phyloP scores from a whole-genome alignment of 257 asterid species.

The Ajuga chamaepitys region DNA sequence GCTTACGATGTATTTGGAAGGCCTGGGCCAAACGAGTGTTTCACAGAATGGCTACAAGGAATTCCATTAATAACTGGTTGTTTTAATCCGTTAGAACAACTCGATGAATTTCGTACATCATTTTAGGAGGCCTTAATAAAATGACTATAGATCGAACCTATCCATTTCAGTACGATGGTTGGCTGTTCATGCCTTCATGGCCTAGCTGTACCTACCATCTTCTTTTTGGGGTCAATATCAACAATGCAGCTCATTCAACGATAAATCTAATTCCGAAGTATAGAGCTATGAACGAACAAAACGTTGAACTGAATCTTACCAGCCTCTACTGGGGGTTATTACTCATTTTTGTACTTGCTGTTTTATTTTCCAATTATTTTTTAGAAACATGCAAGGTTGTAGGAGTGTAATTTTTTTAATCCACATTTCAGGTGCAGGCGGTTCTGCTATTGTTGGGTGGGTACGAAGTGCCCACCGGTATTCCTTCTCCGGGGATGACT shows the following conservation, averaged over 20 bases:
- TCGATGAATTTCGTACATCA: too few relatives aligned
- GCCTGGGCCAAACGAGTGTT: too few relatives aligned
- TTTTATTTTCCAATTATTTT: too few relatives aligned
- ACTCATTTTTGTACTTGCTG: neutral
- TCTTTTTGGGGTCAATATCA: neutral
- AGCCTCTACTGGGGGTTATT: neutral
- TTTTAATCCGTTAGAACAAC: too few relatives aligned
- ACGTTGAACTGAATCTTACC: conserved; percentile 2
- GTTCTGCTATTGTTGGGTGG: conserved; percentile 88
- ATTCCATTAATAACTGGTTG: too few relatives aligned
- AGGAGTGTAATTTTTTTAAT: neutral
- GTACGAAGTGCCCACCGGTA: conserved; percentile 67
- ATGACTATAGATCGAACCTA: too few relatives aligned
- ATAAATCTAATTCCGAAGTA: conserved; percentile 1
- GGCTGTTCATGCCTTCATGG: too few relatives aligned
- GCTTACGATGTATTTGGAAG: too few relatives aligned
- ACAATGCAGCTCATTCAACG: conserved; percentile 6
- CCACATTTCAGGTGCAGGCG: conserved; percentile 69
- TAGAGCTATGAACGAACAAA: neutral
- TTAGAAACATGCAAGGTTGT: too few relatives aligned
- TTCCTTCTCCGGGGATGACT: conserved; percentile 63
- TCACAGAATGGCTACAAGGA: too few relatives aligned
- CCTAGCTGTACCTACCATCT: neutral
- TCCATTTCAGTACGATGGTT: too few relatives aligned
- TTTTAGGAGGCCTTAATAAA: too few relatives aligned